Conservation (phyloP, 495 filamentous ascomycete species). For the Cercophora sp. region DNA sequence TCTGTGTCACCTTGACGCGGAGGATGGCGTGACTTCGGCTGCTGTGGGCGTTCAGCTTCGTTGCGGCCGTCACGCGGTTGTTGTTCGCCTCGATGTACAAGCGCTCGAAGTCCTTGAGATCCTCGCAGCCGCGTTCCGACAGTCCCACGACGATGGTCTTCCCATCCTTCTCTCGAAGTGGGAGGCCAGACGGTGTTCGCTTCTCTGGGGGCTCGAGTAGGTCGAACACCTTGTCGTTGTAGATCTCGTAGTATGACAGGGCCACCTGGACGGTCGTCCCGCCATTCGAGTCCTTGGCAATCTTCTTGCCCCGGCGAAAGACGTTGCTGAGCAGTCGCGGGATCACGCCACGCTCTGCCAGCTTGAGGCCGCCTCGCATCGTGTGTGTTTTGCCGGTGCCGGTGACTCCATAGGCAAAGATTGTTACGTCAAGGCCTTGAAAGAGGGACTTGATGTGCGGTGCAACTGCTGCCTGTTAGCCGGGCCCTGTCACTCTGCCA, state of each 20-base stretch:
- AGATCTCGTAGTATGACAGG: conserved; percentile 97
- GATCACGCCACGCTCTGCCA: conserved; percentile 88
- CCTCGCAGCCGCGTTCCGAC: conserved; percentile 78
- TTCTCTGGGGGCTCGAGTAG: conserved; percentile 89
- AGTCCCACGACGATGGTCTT: conserved; percentile 92
- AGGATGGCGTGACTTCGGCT: conserved; percentile 92
- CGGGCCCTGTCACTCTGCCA: no score
- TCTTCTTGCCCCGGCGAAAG: conserved; percentile 79
- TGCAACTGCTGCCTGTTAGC: conserved; percentile 38
- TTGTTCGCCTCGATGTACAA: conserved; percentile 93
- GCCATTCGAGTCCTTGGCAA: conserved; percentile 77
- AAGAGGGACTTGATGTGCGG: conserved; percentile 83
- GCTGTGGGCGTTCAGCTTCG: conserved; percentile 93
- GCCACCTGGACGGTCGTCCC: conserved; percentile 70
- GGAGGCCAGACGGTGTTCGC: conserved; percentile 77
- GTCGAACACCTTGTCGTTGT: conserved; percentile 94
- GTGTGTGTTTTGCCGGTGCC: conserved; percentile 98
- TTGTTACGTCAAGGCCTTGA: conserved; percentile 85
- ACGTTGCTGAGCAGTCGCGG: conserved; percentile 83
- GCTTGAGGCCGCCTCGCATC: conserved; percentile 88
- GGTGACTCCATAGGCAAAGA: conserved; percentile 95
- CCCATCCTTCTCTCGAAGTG: conserved; percentile 79
- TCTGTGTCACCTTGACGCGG: conserved; percentile 80
- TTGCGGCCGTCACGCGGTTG: conserved; percentile 86
- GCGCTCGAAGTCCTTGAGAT: conserved; percentile 86